Conservation (phyloP, 257 asterid species). For the Lantana camara region DNA sequence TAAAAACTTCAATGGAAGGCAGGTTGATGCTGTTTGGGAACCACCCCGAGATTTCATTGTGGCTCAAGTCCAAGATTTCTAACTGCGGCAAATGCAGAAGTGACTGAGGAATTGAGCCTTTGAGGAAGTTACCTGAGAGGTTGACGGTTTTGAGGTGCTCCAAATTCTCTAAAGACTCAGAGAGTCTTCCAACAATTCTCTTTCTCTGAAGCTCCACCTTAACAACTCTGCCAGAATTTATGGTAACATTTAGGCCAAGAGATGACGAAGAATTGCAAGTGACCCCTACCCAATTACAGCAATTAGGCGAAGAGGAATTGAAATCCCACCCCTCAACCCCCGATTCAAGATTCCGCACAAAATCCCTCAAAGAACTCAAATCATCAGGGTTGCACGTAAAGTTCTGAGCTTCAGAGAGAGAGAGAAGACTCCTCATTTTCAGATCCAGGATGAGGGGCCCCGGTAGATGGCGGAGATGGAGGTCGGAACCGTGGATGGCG, state of each 20-base stretch:
- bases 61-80: slow-evolving; percentile 63
- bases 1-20: slow-evolving; percentile 50
- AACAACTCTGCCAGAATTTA: slow-evolving; percentile 47
- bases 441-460: no score
- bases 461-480: no score
- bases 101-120: slow-evolving; percentile 56
- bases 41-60: slow-evolving; percentile 46
- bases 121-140: slow-evolving; percentile 57
- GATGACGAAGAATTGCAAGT: slow-evolving; percentile 59
- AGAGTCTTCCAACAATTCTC: slow-evolving; percentile 47
- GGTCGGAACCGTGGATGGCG: no score
- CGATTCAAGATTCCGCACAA: slow-evolving; percentile 41
- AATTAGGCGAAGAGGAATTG: slow-evolving; percentile 44
- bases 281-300: slow-evolving; percentile 69
- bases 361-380: slow-evolving; percentile 47
- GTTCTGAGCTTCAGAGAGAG: slow-evolving; percentile 50
- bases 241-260: slow-evolving; percentile 31
- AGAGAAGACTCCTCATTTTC: slow-evolving; percentile 42
- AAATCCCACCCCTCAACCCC: slow-evolving; percentile 51
- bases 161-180: slow-evolving; percentile 57
- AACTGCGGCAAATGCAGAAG: slow-evolving; percentile 55
- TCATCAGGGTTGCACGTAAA: slow-evolving; percentile 56
- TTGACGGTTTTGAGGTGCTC: slow-evolving; percentile 65
- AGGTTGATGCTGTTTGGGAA: slow-evolving; percentile 47
- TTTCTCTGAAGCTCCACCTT: slow-evolving; percentile 52